phyloP scores from a whole-genome alignment of 2,329 filamentous ascomycete species.

The Blastomyces parvus region DNA sequence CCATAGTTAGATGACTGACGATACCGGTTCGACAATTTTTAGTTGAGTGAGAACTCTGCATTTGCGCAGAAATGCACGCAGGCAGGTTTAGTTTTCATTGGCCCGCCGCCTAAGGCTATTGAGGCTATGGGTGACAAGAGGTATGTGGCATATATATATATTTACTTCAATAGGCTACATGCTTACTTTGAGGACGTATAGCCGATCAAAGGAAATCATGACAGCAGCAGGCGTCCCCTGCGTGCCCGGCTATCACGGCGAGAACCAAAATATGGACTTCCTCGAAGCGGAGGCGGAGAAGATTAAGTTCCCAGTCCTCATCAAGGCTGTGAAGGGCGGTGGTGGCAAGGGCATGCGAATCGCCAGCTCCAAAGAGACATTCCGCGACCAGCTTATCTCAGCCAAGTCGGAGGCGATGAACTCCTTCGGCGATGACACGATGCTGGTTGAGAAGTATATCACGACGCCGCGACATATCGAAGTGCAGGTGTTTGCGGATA shows the following conservation, averaged over 20 bases:
- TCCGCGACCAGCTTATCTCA: constrained; percentile 51
- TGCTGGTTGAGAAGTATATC: constrained; percentile 60
- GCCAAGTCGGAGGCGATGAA: constrained; percentile 56
- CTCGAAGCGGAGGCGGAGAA: constrained; percentile 62
- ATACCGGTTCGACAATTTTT: background rate
- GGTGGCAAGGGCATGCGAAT: constrained; percentile 63
- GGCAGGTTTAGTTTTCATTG: constrained; percentile 88
- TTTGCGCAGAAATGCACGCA: constrained; percentile 84
- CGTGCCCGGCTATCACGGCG: constrained; percentile 89
- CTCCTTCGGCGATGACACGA: constrained; percentile 57
- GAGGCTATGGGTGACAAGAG: constrained; percentile 88
- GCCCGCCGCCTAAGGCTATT: constrained; percentile 68
- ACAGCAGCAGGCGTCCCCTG: constrained; percentile 87
- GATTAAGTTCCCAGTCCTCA: constrained; percentile 55
- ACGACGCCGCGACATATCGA: constrained; percentile 58
- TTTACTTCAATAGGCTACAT: background rate
- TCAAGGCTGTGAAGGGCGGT: constrained; percentile 57
- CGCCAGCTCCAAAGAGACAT: constrained; percentile 48
- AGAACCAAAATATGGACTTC: constrained; percentile 59
- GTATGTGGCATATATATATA: constrained; percentile 23
- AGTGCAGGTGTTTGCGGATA: constrained; percentile 58
- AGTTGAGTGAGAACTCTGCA: constrained; percentile 77
- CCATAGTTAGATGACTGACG: no score
- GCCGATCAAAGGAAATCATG: constrained; percentile 92
- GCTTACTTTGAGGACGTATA: constrained; percentile 18